Evolutionary conservation across 257 asterid genomes (phyloP), one percentile per base, ranked within the genome.

Genomic region (Fraxinus pennsylvanica): DNA sequence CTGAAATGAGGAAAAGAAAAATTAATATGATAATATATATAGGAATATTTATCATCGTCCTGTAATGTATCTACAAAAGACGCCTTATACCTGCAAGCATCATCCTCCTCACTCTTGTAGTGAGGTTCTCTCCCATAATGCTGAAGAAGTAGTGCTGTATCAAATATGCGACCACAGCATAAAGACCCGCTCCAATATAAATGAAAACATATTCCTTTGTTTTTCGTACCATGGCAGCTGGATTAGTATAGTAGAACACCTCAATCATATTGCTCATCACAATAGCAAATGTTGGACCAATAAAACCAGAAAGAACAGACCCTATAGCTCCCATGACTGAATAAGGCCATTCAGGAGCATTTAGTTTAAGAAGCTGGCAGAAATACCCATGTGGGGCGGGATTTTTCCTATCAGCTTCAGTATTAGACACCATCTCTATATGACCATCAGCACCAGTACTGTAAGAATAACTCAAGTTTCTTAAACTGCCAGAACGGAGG

Each of bases 301-400:
- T 87, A 66, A 87, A 87, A 41, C 91, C 91, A 4, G 69, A 63
- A 63, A 63, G 69, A 25, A 63, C 35, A 10, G 69, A 63, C 2
- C 99, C 99, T 27, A 91, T 70, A 0, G 99, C 99, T 57, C 98
- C 99, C 97, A 90, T 89, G 50, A 93, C 85, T 1, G 98, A 93
- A 79, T 96, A 96, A 73, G 98, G 97, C 99, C 99, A 96, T 78
- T 96, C 99, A 0, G 99, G 99, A 29, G 96, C 97, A 65, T 96
- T 96, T 33, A 96, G 86, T 43, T 85, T 96, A 14, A 96, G 95
- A 78, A 96, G 88, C 52, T 97, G 85, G 78, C 93, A 92, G 79
- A 96, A 93, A 74, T 96, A 96, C 12, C 94, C 94, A 13, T 87
- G 87, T 1, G 98, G 98, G 6, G 98, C 98, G 0, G 89, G 97